Conservation (phyloP, 257 asterid species). For the Lavandula angustifolia region DNA sequence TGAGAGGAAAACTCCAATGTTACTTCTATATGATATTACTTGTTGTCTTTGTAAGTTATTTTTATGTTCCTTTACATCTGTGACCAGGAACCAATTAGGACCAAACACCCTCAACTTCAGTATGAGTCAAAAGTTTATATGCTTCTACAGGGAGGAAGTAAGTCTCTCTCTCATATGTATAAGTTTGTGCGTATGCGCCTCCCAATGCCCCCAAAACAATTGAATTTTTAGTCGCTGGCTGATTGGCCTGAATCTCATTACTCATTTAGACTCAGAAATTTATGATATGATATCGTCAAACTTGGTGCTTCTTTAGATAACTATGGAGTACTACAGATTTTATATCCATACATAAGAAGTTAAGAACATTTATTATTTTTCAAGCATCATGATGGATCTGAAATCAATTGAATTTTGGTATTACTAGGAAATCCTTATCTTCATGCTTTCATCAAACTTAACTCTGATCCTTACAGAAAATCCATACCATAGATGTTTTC, state of each 20-base stretch:
- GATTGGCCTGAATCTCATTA: neutral
- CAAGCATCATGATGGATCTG: slow-evolving; percentile 4
- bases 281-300: neutral
- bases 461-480: neutral
- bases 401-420: neutral
- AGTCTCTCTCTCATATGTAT: slow-evolving; percentile 28
- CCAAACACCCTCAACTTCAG: slow-evolving; percentile 87
- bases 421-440: too few relatives aligned
- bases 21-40: slow-evolving; percentile 3
- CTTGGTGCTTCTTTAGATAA: neutral
- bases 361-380: neutral
- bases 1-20: neutral
- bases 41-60: neutral
- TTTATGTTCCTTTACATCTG: slow-evolving; percentile 17
- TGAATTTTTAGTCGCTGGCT: neutral
- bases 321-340: neutral
- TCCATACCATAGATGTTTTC: neutral
- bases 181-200: neutral
- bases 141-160: slow-evolving; percentile 96
- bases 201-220: neutral
- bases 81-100: slow-evolving; percentile 75
- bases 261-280: neutral
- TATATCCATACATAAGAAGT: neutral
- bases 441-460: too few relatives aligned
- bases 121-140: slow-evolving; percentile 85